These are phyloP conservation scores for Saccharomyces hybrid DNA, from an alignment of 1,139 yeast genomes.

Conservation along the genomic window DNA sequence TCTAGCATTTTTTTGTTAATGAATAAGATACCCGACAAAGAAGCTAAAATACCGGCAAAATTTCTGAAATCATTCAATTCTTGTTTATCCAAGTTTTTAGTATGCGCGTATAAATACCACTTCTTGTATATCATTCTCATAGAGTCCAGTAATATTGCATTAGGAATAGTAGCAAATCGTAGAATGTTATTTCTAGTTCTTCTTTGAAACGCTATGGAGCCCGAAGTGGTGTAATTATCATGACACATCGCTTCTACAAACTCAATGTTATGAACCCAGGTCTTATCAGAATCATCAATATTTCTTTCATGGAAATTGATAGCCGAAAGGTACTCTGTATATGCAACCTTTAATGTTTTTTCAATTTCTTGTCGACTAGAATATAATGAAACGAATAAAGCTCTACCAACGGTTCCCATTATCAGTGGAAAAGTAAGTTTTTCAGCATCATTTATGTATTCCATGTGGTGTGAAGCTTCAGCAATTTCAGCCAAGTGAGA, in stretches of 20 bases:
- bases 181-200: conserved; percentile 49
- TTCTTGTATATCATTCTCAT: conserved; percentile 54
- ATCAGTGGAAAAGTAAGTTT: conserved; percentile 18
- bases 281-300: conserved; percentile 11
- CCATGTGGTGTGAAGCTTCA: conserved; percentile 9
- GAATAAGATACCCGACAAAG: conserved; percentile 50
- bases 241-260: conserved; percentile 44
- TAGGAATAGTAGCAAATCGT: conserved; percentile 47
- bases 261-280: conserved; percentile 34
- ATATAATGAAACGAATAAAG: conserved; percentile 21
- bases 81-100: conserved; percentile 20
- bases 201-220: conserved; percentile 70
- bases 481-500: conserved; percentile 16
- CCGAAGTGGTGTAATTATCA: conserved; percentile 60
- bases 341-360: conserved; percentile 11
- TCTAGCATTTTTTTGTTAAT: conserved; percentile 31
- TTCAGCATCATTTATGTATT: conserved; percentile 16
- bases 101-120: conserved; percentile 38
- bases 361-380: conserved; percentile 17
- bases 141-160: conserved; percentile 50
- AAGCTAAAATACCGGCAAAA: conserved; percentile 54
- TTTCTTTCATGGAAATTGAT: conserved; percentile 12
- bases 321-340: conserved; percentile 10
- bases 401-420: conserved; percentile 25
- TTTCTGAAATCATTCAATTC: conserved; percentile 44